Percentiles rank a stretch among this genome's conserved stretches.
These are phyloP conservation scores for Gossypium aridum DNA, from an alignment of 441 rosid genomes.

Conservation along the genomic window DNA sequence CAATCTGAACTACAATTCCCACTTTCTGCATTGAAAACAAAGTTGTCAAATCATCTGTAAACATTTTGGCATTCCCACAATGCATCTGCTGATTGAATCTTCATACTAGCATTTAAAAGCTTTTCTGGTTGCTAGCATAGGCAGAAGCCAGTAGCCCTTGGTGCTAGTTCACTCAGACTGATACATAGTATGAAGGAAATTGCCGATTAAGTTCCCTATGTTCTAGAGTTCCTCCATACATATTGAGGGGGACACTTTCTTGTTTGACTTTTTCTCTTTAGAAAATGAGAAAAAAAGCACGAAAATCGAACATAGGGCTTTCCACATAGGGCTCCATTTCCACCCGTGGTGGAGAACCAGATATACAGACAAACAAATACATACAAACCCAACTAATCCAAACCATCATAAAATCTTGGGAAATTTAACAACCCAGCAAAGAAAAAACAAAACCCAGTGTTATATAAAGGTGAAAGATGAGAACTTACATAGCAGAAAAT, in stretches of 20 bases:
- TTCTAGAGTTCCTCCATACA: no score
- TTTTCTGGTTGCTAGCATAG: neutral
- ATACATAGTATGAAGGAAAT: no score
- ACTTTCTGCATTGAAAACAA: neutral
- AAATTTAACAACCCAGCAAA: neutral
- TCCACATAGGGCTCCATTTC: neutral
- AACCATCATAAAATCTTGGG: neutral
- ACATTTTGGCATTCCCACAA: neutral
- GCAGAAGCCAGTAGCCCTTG: neutral
- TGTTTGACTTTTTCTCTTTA: neutral
- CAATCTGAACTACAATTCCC: no score
- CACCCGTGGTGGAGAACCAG: neutral
- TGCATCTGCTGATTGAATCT: neutral
- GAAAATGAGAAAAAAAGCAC: neutral
- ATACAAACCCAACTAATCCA: neutral
- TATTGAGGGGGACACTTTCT: no score
- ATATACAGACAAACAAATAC: neutral
- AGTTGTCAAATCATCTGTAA: neutral
- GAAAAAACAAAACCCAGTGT: neutral
- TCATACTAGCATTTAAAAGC: neutral
- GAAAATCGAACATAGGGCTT: neutral
- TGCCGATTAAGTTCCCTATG: no score
- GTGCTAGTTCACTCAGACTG: neutral
- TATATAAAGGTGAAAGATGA: neutral
- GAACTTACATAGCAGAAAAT: conserved; percentile 65